phyloP scores from a whole-genome alignment of 2,329 filamentous ascomycete species.

The Stagonosporopsis vannaccii region DNA sequence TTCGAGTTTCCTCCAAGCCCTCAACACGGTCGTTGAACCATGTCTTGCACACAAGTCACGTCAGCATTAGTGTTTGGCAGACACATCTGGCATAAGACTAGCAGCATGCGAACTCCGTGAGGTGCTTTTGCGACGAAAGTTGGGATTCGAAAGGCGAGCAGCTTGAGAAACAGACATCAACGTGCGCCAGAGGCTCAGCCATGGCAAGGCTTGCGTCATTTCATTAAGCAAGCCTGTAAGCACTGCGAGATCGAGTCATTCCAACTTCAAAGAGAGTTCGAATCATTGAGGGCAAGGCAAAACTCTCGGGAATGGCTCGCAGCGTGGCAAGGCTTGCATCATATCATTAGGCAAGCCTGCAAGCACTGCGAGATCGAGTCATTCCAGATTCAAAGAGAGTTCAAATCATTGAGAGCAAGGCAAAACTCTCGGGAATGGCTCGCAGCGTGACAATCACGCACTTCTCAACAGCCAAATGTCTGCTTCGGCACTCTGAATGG shows the following conservation, averaged over 20 bases:
- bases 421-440: conserved; percentile 28
- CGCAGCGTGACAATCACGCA: conserved; percentile 22
- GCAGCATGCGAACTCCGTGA: conserved; percentile 43
- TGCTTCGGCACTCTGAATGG: conserved; percentile 9
- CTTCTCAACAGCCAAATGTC: conserved; percentile 5
- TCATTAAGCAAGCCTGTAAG: conserved; percentile 17
- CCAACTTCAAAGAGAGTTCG: conserved; percentile 19
- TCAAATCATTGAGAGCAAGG: conserved; percentile 24
- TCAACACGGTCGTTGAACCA: conserved; percentile 36
- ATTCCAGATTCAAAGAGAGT: conserved; percentile 19
- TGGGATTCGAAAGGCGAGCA: conserved; percentile 25
- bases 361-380: conserved; percentile 26
- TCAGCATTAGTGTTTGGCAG: conserved; percentile 40
- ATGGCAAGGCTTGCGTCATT: conserved; percentile 25
- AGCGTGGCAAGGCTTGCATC: too few species aligned
- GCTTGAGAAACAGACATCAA: conserved; percentile 25
- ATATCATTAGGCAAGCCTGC: conserved; percentile 12
- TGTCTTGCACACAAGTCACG: conserved; percentile 38
- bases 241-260: conserved; percentile 24
- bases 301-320: conserved; percentile 28
- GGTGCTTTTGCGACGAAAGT: conserved; percentile 37
- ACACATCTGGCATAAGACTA: conserved; percentile 40
- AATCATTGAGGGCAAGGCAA: conserved; percentile 25
- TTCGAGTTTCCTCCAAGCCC: conserved; percentile 27
- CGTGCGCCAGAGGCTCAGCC: conserved; percentile 24